phyloP scores from a whole-genome alignment of 139 green algal species.

The Coelastrella sp. region DNA sequence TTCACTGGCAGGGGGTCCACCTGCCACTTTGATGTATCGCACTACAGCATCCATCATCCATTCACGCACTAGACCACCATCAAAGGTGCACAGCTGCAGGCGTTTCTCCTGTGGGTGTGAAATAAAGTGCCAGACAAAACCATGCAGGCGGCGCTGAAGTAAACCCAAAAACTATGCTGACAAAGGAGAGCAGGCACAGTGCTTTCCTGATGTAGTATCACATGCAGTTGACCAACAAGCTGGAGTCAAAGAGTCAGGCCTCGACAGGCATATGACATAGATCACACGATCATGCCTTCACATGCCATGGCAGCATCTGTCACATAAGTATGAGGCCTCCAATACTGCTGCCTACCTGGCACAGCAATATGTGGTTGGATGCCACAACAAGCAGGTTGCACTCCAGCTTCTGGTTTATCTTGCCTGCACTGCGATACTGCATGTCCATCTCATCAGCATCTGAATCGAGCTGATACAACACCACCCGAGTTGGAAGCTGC shows the following conservation, averaged over 20 bases:
- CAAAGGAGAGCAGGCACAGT: too few relatives aligned
- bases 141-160: too few relatives aligned
- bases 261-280: too few relatives aligned
- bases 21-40: slow-evolving; percentile 88
- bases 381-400: slow-evolving; percentile 92
- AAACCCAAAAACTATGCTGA: too few relatives aligned
- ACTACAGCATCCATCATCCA: slow-evolving; percentile 83
- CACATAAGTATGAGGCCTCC: too few relatives aligned
- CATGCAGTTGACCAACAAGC: too few relatives aligned
- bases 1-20: slow-evolving; percentile 73
- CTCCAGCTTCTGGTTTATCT: slow-evolving; percentile 80
- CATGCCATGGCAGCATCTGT: too few relatives aligned
- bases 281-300: too few relatives aligned
- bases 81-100: slow-evolving; percentile 85
- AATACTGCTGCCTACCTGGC: slow-evolving; percentile 62
- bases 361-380: slow-evolving; percentile 79
- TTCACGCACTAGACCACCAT: slow-evolving; percentile 76
- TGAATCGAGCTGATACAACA: slow-evolving; percentile 81
- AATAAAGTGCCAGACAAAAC: too few relatives aligned
- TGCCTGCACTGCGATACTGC: slow-evolving; percentile 67
- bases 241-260: too few relatives aligned
- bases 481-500: slow-evolving; percentile 78
- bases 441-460: slow-evolving; percentile 70
- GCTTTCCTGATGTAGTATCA: too few relatives aligned
- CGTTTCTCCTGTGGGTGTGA: slow-evolving; percentile 70